Evolutionary conservation across 306 rosid species (phyloP).

Genomic region (Rosa multiflora): DNA sequence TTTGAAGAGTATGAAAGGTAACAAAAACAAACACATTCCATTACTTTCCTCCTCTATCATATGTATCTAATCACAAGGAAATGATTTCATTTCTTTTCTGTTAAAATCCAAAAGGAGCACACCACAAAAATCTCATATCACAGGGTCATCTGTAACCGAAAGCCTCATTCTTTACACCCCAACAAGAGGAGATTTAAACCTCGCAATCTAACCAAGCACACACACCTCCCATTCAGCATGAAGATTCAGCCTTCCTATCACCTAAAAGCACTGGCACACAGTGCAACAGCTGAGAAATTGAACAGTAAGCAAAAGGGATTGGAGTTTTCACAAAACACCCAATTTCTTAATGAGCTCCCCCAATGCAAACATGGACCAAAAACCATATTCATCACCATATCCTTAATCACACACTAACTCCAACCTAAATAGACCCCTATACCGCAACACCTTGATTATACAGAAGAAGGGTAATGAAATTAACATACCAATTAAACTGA

Average conservation of each 20-base stretch:
- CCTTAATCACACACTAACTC: not conserved
- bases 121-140: not conserved
- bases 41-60: not conserved
- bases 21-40: not conserved
- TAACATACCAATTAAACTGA: not conserved
- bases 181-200: not conserved
- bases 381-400: not conserved
- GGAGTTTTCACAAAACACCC: not conserved
- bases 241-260: not conserved
- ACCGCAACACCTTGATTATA: not conserved
- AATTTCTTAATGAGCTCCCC: not conserved
- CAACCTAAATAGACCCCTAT: not conserved
- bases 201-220: not conserved
- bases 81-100: not conserved
- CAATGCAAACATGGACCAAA: not conserved
- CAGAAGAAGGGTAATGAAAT: not conserved
- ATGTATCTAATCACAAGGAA: not conserved
- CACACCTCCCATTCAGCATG: not conserved
- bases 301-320: not conserved
- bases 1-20: not conserved
- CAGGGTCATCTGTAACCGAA: not conserved
- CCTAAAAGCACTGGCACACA: not conserved
- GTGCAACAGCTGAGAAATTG: not conserved
- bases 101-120: too few relatives aligned
- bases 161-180: not conserved